phyloP scores from a whole-genome alignment of 2,329 filamentous ascomycete species.

The Neofusicoccum umdonicola region DNA sequence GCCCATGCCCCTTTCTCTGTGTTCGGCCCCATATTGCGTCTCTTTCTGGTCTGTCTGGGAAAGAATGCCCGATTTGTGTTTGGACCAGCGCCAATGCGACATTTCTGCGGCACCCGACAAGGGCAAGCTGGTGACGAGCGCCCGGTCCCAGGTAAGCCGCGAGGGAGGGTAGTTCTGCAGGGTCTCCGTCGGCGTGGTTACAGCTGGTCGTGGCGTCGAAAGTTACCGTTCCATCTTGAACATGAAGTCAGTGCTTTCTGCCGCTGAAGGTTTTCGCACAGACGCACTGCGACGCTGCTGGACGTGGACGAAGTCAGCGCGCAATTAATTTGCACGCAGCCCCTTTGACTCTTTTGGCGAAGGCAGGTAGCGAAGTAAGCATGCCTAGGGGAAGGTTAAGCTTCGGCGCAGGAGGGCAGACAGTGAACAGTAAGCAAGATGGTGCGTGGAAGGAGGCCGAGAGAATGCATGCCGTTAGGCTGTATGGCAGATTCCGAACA shows the following conservation, averaged over 20 bases:
- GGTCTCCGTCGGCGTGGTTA: not conserved
- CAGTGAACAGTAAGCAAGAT: not conserved
- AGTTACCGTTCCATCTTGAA: slow-evolving; percentile 1
- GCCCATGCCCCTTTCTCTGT: not conserved
- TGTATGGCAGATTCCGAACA: not conserved
- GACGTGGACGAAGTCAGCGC: not conserved
- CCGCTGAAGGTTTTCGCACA: not conserved
- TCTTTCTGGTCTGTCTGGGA: not conserved
- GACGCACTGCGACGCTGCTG: not conserved
- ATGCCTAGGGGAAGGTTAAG: not conserved
- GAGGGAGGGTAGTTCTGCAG: not conserved
- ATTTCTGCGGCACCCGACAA: not conserved
- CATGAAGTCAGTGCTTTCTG: not conserved
- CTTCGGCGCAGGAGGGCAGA: not conserved
- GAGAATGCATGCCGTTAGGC: not conserved
- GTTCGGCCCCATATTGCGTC: not conserved
- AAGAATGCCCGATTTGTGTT: not conserved
- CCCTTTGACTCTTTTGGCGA: not conserved
- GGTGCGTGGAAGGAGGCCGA: not conserved
- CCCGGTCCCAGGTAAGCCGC: not conserved
- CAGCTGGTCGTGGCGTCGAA: not conserved
- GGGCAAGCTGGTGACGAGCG: not conserved
- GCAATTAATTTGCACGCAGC: not conserved
- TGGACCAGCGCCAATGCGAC: not conserved
- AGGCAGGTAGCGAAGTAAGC: not conserved